Base-by-base conservation (phyloP, 2,329 filamentous ascomycete species). In the Aspergillus flavus region DNA sequence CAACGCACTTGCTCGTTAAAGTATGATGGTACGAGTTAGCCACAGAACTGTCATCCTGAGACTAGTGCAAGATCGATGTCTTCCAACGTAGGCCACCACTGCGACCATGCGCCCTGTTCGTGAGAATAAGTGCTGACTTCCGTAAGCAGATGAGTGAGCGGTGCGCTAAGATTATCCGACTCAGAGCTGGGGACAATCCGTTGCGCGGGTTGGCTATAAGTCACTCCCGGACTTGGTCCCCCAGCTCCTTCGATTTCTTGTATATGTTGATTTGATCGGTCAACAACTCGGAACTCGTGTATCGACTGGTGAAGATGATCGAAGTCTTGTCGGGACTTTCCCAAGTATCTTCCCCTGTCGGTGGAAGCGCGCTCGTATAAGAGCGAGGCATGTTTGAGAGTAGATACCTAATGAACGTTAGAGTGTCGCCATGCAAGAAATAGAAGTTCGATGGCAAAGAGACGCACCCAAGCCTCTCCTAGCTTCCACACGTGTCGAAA, bases 401-500 rank as follows among this genome's bases (percentile, higher is more conserved):
- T 58, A 26, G 43, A 32, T 3, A 58, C n/a, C 57, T 58, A 48
- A 14, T 23, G 14, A 14, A 28, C 6, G 23, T 48, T 48, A 48
- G 45, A 26, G 14, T 14, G 7, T 16, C 23, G 2, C 23, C 12
- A 26, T 48, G 12, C 6, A 48, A 14, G 11, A 6, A 7, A 28
- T 26, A 14, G 23, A 48, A 26, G 6, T 7, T 28, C 5, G 7
- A 11, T 34, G 9, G 11, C 28, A 23, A n/a, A 26, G 1, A 53
- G 9, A n/a, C 50, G 10, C 32, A 58, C 57, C 57, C 57, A 58
- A 7, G 41, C 57, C 10, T 58, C 57, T 19, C 57, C 57, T 2
- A 58, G 30, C 57, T 58, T 58, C 28, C 57, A 58, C 7, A 50
- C 57, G 16, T 50, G 43, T 36, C 30, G 26, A 58, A 58, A 58